phyloP scores from a whole-genome alignment of 345 rosid species.

The Physaria fendleri region DNA sequence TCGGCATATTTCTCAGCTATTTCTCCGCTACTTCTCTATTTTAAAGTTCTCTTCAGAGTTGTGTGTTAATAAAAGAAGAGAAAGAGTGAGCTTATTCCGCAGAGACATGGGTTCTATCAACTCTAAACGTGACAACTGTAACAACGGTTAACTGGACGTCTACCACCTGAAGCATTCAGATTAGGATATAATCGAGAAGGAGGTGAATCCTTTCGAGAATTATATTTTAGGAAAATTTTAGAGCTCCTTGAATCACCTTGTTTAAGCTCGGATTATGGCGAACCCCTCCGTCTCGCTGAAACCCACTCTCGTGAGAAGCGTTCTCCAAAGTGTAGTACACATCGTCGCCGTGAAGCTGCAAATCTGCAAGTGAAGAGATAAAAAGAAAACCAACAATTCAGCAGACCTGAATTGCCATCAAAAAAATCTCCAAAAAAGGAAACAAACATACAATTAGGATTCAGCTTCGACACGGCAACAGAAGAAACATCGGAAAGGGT shows the following conservation, averaged over 20 bases:
- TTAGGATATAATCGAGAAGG: not conserved
- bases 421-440: not conserved
- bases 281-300: constrained; percentile 41
- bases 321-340: constrained; percentile 65
- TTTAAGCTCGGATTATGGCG: constrained; percentile 31
- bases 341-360: constrained; percentile 84
- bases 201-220: not conserved
- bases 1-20: too few species aligned
- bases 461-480: constrained; percentile 56
- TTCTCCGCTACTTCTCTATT: too few species aligned
- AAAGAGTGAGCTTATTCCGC: too few species aligned
- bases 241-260: constrained; percentile 36
- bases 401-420: not conserved
- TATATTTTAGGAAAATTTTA: not conserved
- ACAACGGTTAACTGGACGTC: not conserved
- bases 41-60: too few species aligned
- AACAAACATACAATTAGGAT: constrained; percentile 48
- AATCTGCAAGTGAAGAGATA: constrained; percentile 35
- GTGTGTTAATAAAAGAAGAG: too few species aligned
- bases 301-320: constrained; percentile 41
- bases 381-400: not conserved
- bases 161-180: not conserved
- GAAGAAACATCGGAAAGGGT: constrained; percentile 36
- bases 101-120: too few species aligned
- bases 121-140: too few species aligned